Evolutionary conservation across 768 basidiomycete genomes (phyloP).

Genomic region (Xerocomellus intermedius): DNA sequence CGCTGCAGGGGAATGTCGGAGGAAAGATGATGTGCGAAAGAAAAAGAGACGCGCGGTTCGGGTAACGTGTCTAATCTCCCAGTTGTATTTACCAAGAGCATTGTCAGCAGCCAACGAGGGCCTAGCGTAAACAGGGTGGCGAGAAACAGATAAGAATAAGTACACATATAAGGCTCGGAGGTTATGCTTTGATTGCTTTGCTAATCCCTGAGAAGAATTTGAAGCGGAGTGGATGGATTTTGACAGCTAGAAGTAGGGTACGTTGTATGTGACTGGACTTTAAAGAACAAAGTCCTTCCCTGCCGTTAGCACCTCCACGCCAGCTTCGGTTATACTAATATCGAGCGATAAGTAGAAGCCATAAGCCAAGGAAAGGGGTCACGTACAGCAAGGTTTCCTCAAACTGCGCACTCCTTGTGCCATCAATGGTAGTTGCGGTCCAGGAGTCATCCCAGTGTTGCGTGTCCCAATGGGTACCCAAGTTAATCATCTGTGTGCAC

Average conservation of each 20-base stretch:
- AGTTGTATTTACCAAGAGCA: slow-evolving; percentile 30
- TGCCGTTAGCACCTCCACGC: slow-evolving; percentile 84
- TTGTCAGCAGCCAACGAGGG: slow-evolving; percentile 25
- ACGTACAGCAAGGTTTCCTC: slow-evolving; percentile 94
- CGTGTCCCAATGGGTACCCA: slow-evolving; percentile 73
- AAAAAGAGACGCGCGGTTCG: slow-evolving; percentile 22
- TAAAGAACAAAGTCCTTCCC: slow-evolving; percentile 34
- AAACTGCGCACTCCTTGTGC: slow-evolving; percentile 91
- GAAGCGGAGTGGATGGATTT: slow-evolving; percentile 15
- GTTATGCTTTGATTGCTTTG: slow-evolving; percentile 25
- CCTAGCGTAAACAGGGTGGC: slow-evolving; percentile 28
- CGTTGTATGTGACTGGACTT: slow-evolving; percentile 14
- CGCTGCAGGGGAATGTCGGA: slow-evolving; percentile 12
- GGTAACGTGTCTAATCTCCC: slow-evolving; percentile 27
- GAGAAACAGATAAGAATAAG: slow-evolving; percentile 30
- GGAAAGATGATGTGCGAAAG: slow-evolving; percentile 25
- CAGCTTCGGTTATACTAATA: slow-evolving; percentile 83
- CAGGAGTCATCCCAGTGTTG: slow-evolving; percentile 94
- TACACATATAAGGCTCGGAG: slow-evolving; percentile 29
- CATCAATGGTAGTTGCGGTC: slow-evolving; percentile 93
- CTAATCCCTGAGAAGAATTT: slow-evolving; percentile 20
- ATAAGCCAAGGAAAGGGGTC: not conserved
- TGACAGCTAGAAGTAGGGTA: slow-evolving; percentile 20
- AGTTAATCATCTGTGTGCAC: slow-evolving; percentile 79
- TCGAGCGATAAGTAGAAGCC: slow-evolving; percentile 15